These are phyloP conservation scores for Didymella segeticola DNA, from an alignment of 2,329 filamentous ascomycete genomes.

Conservation along the genomic window DNA sequence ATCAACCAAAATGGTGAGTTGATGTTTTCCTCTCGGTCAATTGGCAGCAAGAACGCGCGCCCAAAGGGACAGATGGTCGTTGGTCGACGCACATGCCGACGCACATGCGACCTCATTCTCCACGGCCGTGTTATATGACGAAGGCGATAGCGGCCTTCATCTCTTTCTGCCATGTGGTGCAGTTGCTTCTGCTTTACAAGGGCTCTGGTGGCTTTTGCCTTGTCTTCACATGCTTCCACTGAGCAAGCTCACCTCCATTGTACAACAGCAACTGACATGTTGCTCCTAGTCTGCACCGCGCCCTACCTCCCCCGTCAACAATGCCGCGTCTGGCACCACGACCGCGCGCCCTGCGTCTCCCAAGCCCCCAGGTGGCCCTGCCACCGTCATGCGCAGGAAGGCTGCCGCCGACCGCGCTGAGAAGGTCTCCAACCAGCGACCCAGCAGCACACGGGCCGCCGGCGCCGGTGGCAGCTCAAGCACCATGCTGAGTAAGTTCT, in stretches of 20 bases:
- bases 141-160: background rate
- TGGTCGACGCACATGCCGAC: slow-evolving; percentile 2
- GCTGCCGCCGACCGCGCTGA: slow-evolving; percentile 97
- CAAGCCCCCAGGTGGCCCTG: slow-evolving; percentile 88
- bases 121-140: background rate
- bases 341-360: slow-evolving; percentile 83
- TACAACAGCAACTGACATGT: slow-evolving; percentile 16
- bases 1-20: slow-evolving; percentile 14
- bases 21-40: background rate
- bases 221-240: background rate
- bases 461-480: slow-evolving; percentile 95
- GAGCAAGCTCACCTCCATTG: background rate
- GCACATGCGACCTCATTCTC: slow-evolving; percentile 3
- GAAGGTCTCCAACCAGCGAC: slow-evolving; percentile 91
- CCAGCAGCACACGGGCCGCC: slow-evolving; percentile 88
- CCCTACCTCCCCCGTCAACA: slow-evolving; percentile 47
- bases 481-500: slow-evolving; percentile 90
- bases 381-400: slow-evolving; percentile 92
- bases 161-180: background rate
- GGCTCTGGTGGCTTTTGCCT: background rate
- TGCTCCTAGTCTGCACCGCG: slow-evolving; percentile 44
- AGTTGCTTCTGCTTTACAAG: no score
- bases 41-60: slow-evolving; percentile 1
- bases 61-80: slow-evolving; percentile 13
- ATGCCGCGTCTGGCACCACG: slow-evolving; percentile 66